Conservation (phyloP, 345 rosid species). For the Limnanthes douglasii region DNA sequence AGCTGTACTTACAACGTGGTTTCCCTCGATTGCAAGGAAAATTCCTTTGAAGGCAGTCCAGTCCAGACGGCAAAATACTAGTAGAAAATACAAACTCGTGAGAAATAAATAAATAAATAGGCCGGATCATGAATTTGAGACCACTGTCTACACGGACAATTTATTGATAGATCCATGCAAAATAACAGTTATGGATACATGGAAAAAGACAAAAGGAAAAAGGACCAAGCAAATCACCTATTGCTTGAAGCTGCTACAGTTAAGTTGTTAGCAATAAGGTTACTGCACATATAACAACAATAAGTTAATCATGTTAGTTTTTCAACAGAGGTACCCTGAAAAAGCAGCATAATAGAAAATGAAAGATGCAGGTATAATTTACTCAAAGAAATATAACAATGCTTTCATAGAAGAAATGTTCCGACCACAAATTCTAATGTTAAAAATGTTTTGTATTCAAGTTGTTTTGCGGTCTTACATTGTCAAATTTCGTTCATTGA, state of each 20-base stretch:
- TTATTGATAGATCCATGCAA: slow-evolving; percentile 6
- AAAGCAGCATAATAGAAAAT: too few species aligned
- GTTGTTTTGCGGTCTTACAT: too few species aligned
- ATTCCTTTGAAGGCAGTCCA: slow-evolving; percentile 51
- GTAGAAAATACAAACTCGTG: slow-evolving; percentile 15
- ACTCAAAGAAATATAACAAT: too few species aligned
- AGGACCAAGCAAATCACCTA: slow-evolving; percentile 8
- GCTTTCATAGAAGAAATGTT: too few species aligned
- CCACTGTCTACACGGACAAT: too few species aligned
- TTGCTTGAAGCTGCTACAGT: slow-evolving; percentile 7
- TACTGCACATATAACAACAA: slow-evolving; percentile 8
- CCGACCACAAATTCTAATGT: too few species aligned
- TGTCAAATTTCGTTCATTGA: too few species aligned
- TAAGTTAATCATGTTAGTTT: too few species aligned
- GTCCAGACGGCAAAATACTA: slow-evolving; percentile 25
- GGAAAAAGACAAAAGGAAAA: slow-evolving; percentile 1
- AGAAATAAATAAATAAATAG: slow-evolving; percentile 6
- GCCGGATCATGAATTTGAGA: slow-evolving; percentile 4
- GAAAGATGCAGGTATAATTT: too few species aligned
- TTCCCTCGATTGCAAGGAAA: slow-evolving; percentile 44
- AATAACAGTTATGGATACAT: slow-evolving; percentile 1
- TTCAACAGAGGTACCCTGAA: too few species aligned
- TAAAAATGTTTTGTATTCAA: too few species aligned
- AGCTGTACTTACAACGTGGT: slow-evolving; percentile 42
- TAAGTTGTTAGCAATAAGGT: slow-evolving; percentile 17